Conservation (phyloP, 495 filamentous ascomycete species). For the Lasiosphaeris hirsuta region DNA sequence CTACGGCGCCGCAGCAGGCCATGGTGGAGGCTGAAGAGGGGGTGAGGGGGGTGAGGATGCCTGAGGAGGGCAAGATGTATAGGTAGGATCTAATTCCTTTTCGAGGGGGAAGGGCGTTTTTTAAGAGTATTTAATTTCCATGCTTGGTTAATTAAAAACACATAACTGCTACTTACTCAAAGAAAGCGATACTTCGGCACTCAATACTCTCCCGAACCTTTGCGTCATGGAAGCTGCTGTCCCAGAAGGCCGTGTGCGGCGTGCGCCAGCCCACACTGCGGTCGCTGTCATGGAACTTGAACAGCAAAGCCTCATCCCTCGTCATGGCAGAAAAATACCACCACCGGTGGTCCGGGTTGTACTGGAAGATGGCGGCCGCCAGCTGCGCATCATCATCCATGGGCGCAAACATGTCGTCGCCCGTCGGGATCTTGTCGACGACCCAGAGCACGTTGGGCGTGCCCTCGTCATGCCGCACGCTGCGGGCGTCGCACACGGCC, state of each 20-base stretch:
- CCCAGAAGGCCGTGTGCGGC: constrained; percentile 20
- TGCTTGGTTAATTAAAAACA: too few relatives aligned
- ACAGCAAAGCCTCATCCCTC: constrained; percentile 14
- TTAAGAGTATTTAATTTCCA: too few relatives aligned
- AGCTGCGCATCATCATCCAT: constrained; percentile 14
- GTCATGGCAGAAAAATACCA: constrained; percentile 16
- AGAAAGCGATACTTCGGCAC: constrained; percentile 17
- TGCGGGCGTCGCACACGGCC: constrained; percentile 15
- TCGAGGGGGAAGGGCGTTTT: too few relatives aligned
- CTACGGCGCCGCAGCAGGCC: background rate
- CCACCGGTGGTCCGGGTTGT: constrained; percentile 16
- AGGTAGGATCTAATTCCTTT: too few relatives aligned
- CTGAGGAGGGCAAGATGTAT: background rate
- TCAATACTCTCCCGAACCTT: constrained; percentile 18
- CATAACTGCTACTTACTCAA: constrained; percentile 6
- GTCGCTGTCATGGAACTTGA: constrained; percentile 20
- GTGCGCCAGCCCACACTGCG: constrained; percentile 10
- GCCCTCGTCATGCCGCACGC: constrained; percentile 14
- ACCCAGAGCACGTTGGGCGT: constrained; percentile 18
- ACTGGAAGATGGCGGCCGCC: constrained; percentile 15
- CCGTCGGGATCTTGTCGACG: constrained; percentile 17
- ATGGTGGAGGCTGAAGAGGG: background rate
- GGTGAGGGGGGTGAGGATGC: background rate
- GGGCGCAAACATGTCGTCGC: constrained; percentile 4
- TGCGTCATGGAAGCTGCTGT: constrained; percentile 10